Evolutionary conservation across 192 early-diverging fungal genomes (phyloP).

Genomic region (Linderina pennispora): DNA sequence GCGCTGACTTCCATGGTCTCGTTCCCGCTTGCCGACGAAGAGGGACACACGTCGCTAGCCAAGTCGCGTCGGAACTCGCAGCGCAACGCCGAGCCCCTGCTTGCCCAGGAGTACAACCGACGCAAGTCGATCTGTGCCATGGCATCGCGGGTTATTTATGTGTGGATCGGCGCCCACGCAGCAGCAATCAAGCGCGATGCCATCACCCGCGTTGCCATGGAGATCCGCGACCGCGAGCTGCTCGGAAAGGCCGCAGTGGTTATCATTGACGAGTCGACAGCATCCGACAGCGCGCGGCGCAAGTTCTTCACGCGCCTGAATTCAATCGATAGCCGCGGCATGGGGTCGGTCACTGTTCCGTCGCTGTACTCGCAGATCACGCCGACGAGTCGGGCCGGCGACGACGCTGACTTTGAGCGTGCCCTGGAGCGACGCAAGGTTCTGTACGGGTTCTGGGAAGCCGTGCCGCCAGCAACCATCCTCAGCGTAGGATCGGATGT

Average conservation of each 20-base stretch:
- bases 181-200: conserved; percentile 43
- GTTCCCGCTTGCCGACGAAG: background rate
- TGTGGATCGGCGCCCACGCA: conserved; percentile 37
- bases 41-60: background rate
- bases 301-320: conserved; percentile 37
- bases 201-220: conserved; percentile 30
- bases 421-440: conserved; percentile 41
- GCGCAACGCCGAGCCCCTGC: conserved; percentile 7
- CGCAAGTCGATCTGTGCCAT: conserved; percentile 32
- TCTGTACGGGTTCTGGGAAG: conserved; percentile 42
- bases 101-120: conserved; percentile 25
- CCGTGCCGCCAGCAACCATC: conserved; percentile 38
- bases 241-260: conserved; percentile 19
- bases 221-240: conserved; percentile 42
- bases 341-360: conserved; percentile 21
- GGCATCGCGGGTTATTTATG: conserved; percentile 30
- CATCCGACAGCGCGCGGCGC: conserved; percentile 24
- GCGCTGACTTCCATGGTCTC: background rate
- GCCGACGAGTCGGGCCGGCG: conserved; percentile 20
- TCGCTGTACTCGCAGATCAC: conserved; percentile 22
- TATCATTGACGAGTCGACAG: conserved; percentile 29
- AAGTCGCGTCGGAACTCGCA: conserved; percentile 1
- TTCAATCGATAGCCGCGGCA: conserved; percentile 9
- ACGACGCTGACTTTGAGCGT: conserved; percentile 39
- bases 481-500: conserved; percentile 30